A percentile compares a stretch with the other conserved stretches of the same genome.
These are phyloP conservation scores for Bassia scoparia DNA, from an alignment of 148 eudicot genomes.

Conservation along the genomic window DNA sequence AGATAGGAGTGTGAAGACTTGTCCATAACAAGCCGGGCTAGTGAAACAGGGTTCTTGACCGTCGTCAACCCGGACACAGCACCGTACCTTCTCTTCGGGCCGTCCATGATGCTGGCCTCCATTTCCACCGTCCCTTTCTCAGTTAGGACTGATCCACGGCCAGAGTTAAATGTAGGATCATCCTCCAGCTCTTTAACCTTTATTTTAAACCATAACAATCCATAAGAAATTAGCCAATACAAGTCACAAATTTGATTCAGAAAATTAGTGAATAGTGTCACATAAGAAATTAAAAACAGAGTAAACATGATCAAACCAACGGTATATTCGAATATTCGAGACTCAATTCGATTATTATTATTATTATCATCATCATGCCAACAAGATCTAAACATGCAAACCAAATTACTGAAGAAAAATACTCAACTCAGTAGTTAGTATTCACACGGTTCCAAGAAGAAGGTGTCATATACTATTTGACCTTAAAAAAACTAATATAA, in stretches of 20 bases:
- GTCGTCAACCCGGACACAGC: conserved; percentile 79
- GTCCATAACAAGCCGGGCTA: conserved; percentile 82
- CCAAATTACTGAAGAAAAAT: too few relatives aligned
- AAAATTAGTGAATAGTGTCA: too few relatives aligned
- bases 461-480: too few relatives aligned
- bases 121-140: conserved; percentile 85
- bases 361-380: too few relatives aligned
- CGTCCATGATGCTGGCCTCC: conserved; percentile 97
- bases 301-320: too few relatives aligned
- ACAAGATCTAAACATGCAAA: too few relatives aligned
- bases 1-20: conserved; percentile 84
- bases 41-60: conserved; percentile 71
- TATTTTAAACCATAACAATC: conserved; percentile 8
- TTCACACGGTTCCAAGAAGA: too few relatives aligned
- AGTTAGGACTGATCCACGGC: conserved; percentile 80
- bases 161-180: conserved; percentile 81
- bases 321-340: too few relatives aligned
- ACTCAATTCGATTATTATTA: too few relatives aligned
- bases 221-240: background rate
- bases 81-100: conserved; percentile 59
- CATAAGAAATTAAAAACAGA: background rate
- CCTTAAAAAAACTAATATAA: too few relatives aligned
- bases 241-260: background rate
- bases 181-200: conserved; percentile 76
- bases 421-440: too few relatives aligned